A percentile compares a stretch with the other conserved stretches of the same genome.
Evolutionary conservation across 2,329 filamentous ascomycete species (phyloP).

Genomic region (Chaetomiaceae sp.): DNA sequence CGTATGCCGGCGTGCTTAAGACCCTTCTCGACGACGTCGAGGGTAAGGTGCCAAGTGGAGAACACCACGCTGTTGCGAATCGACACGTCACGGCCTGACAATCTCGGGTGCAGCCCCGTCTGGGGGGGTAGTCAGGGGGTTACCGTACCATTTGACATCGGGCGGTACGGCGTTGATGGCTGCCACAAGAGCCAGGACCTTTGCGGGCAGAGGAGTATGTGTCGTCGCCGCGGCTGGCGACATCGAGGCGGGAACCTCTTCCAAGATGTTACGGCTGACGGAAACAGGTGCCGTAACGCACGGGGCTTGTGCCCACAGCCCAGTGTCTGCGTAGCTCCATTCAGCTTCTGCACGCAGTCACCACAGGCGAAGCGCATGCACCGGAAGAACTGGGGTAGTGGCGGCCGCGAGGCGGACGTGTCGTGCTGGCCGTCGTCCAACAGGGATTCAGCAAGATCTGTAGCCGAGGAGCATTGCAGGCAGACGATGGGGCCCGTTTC

Average conservation of each 20-base stretch:
- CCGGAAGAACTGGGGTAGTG: conserved; percentile 26
- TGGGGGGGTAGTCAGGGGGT: neutral
- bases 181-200: neutral
- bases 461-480: conserved; percentile 22
- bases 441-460: conserved; percentile 21
- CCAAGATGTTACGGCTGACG: too few relatives aligned
- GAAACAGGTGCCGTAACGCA: too few relatives aligned
- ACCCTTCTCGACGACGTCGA: conserved; percentile 39
- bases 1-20: conserved; percentile 31
- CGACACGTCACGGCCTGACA: neutral
- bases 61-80: conserved; percentile 39
- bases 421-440: conserved; percentile 19
- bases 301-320: too few relatives aligned
- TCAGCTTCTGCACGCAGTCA: conserved; percentile 23
- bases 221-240: neutral
- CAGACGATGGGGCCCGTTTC: conserved; percentile 22
- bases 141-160: conserved; percentile 36
- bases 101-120: neutral
- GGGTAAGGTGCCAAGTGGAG: conserved; percentile 43
- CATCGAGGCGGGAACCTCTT: too few relatives aligned
- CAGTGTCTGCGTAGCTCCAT: too few relatives aligned
- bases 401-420: conserved; percentile 4
- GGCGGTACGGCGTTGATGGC: neutral
- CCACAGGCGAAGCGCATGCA: conserved; percentile 32
- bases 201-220: neutral